phyloP scores from a whole-genome alignment of 495 filamentous ascomycete species.

The Tuber aestivum region DNA sequence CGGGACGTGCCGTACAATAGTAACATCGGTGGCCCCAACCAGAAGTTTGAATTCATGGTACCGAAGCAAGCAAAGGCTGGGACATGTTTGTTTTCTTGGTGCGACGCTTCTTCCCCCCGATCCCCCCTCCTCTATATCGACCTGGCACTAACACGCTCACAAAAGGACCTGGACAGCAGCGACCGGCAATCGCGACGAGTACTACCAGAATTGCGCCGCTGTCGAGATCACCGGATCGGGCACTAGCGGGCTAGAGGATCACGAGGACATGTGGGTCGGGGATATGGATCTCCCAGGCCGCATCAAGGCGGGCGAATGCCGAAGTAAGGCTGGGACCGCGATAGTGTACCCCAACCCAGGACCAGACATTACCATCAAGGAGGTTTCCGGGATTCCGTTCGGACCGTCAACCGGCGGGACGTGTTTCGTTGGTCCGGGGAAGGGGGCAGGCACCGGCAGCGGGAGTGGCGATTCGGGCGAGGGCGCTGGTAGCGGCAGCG shows the following conservation, averaged over 20 bases:
- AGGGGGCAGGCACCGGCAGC: neutral
- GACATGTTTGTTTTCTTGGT: slow-evolving; percentile 48
- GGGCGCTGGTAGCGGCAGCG: neutral
- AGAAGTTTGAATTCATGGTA: slow-evolving; percentile 49
- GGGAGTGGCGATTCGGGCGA: neutral
- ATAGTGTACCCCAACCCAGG: slow-evolving; percentile 34
- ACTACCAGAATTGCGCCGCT: slow-evolving; percentile 53
- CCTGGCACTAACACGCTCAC: slow-evolving; percentile 20
- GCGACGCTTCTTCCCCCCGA: neutral
- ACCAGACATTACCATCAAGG: slow-evolving; percentile 11
- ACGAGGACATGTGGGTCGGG: slow-evolving; percentile 53
- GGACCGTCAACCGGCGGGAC: neutral
- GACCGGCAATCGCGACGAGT: slow-evolving; percentile 49
- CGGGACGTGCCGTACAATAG: slow-evolving; percentile 23
- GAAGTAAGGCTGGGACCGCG: slow-evolving; percentile 25
- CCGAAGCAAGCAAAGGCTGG: slow-evolving; percentile 47
- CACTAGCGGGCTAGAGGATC: slow-evolving; percentile 33
- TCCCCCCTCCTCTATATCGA: slow-evolving; percentile 22
- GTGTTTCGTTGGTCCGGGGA: neutral
- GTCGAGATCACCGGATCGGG: slow-evolving; percentile 47
- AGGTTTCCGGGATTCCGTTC: slow-evolving; percentile 24
- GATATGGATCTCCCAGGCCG: slow-evolving; percentile 46
- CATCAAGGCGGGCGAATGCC: slow-evolving; percentile 30
- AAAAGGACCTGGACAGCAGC: slow-evolving; percentile 42
- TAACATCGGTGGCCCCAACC: slow-evolving; percentile 42